Conservation (phyloP, 2,329 filamentous ascomycete genomes). For the Botryotinia narcissicola region DNA sequence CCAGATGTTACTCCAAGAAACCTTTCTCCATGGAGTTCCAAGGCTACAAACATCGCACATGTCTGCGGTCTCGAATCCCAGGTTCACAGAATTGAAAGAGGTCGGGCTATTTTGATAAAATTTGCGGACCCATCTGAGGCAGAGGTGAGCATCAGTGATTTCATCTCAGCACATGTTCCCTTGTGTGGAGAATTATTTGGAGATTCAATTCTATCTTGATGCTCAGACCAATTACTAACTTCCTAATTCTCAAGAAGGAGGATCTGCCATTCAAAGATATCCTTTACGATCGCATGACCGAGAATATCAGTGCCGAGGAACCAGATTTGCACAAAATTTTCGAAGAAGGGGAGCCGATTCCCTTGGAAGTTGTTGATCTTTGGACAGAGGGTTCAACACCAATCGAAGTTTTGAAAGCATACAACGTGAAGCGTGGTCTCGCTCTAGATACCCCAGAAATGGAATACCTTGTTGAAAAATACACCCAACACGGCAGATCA, state of each 20-base stretch:
- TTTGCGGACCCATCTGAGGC: constrained; percentile 51
- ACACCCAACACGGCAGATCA: constrained; percentile 59
- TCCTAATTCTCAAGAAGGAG: constrained; percentile 36
- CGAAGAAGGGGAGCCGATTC: constrained; percentile 58
- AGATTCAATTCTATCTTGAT: neutral
- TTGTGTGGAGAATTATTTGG: too few relatives aligned
- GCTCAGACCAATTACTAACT: neutral
- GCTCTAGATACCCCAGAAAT: constrained; percentile 87
- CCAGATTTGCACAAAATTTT: constrained; percentile 79
- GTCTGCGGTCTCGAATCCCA: constrained; percentile 77
- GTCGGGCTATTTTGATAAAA: constrained; percentile 69
- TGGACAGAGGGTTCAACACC: constrained; percentile 64
- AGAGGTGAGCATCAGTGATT: constrained; percentile 4
- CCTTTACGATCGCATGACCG: constrained; percentile 94
- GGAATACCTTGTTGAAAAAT: constrained; percentile 87
- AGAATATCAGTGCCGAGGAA: constrained; percentile 64
- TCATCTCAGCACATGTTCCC: neutral
- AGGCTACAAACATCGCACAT: constrained; percentile 89
- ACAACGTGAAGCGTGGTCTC: constrained; percentile 80
- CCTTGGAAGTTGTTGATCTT: constrained; percentile 74
- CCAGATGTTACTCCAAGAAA: constrained; percentile 74
- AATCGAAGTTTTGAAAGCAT: constrained; percentile 70
- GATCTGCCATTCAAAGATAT: constrained; percentile 63
- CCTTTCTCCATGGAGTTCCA: constrained; percentile 96
- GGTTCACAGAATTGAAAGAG: constrained; percentile 80